phyloP scores from a whole-genome alignment of 768 basidiomycete genomes.

The Panus rudis region DNA sequence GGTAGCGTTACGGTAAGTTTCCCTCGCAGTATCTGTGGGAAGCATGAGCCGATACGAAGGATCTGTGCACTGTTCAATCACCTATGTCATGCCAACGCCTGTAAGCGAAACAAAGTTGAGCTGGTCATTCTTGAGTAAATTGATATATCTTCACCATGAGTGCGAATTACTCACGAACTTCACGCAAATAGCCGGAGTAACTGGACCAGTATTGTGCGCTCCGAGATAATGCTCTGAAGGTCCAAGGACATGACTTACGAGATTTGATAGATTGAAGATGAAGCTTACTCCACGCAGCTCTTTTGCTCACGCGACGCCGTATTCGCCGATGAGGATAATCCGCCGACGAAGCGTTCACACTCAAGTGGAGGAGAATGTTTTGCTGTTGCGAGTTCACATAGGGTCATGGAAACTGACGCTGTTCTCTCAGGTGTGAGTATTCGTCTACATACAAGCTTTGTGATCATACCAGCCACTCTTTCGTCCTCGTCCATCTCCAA shows the following conservation, averaged over 20 bases:
- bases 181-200: slow-evolving; percentile 77
- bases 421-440: background rate
- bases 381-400: slow-evolving; percentile 75
- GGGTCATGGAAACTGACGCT: slow-evolving; percentile 74
- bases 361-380: slow-evolving; percentile 62
- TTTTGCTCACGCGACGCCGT: slow-evolving; percentile 23
- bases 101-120: slow-evolving; percentile 72
- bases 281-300: slow-evolving; percentile 45
- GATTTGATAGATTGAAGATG: background rate
- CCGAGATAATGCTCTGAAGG: slow-evolving; percentile 56
- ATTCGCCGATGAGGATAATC: background rate
- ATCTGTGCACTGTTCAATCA: slow-evolving; percentile 19
- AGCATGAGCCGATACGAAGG: background rate
- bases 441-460: background rate
- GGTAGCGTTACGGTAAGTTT: slow-evolving; percentile 62
- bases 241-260: background rate
- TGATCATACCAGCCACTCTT: slow-evolving; percentile 45
- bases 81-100: slow-evolving; percentile 72
- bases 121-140: slow-evolving; percentile 27
- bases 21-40: slow-evolving; percentile 48
- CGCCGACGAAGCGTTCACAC: slow-evolving; percentile 31
- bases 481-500: slow-evolving; percentile 54
- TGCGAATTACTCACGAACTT: slow-evolving; percentile 51
- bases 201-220: slow-evolving; percentile 84
- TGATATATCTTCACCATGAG: background rate